Conservation (phyloP, 129 eudicot species). For the Flaveria ramosissima region DNA sequence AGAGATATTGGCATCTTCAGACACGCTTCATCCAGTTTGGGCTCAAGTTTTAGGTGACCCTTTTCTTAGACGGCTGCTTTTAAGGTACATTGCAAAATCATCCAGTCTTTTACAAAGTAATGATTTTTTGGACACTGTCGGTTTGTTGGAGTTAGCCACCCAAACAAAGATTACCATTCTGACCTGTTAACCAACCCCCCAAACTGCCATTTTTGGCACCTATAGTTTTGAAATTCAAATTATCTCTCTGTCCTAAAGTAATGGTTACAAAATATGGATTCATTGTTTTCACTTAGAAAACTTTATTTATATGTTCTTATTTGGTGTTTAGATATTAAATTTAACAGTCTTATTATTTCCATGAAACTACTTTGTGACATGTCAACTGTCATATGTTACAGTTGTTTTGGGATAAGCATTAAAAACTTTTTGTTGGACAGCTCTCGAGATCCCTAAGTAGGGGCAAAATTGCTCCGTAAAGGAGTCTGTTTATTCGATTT, state of each 20-base stretch:
- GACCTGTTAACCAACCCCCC: not conserved
- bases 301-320: not conserved
- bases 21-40: slow-evolving; percentile 77
- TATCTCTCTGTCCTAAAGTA: not conserved
- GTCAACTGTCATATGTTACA: not conserved
- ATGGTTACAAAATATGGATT: not conserved
- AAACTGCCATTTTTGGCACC: slow-evolving; percentile 7
- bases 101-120: not conserved
- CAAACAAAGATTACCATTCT: not conserved
- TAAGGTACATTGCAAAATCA: slow-evolving; percentile 52
- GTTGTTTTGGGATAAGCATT: not conserved
- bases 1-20: slow-evolving; percentile 56
- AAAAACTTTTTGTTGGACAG: not conserved
- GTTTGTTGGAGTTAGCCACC: not conserved
- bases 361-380: slow-evolving; percentile 5
- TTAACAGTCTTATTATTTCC: not conserved
- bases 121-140: not conserved
- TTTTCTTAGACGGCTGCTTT: slow-evolving; percentile 76
- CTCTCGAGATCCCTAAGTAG: not conserved
- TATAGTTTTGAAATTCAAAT: not conserved
- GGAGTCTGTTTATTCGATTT: not conserved
- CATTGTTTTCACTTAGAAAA: not conserved
- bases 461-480: not conserved
- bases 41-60: slow-evolving; percentile 81
- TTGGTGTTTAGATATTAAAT: not conserved